These are phyloP conservation scores for Rutstroemia sydowiana DNA, from an alignment of 2,329 filamentous ascomycete genomes.

Conservation along the genomic window DNA sequence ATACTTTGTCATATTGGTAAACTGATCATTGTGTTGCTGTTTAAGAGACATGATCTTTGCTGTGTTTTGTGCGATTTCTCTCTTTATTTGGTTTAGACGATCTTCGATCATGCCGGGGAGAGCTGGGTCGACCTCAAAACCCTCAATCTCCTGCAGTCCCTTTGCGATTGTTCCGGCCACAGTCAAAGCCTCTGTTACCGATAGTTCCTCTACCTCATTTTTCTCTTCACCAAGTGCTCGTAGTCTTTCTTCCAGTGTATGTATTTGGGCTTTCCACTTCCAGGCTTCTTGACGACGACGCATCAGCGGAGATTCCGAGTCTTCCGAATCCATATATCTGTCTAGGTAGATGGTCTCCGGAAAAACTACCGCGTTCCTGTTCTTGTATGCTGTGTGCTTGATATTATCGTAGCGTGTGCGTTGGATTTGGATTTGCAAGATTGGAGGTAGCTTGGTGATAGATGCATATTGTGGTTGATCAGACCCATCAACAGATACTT, in stretches of 20 bases:
- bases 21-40: conserved; percentile 42
- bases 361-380: conserved; percentile 70
- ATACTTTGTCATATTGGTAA: conserved; percentile 54
- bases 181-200: conserved; percentile 25
- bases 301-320: conserved; percentile 50
- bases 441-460: conserved; percentile 69
- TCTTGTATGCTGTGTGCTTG: conserved; percentile 57
- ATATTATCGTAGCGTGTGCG: conserved; percentile 65
- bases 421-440: conserved; percentile 85
- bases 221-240: conserved; percentile 18
- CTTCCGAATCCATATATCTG: conserved; percentile 68
- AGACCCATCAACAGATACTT: conserved; percentile 58
- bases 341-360: conserved; percentile 79
- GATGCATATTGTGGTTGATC: conserved; percentile 58
- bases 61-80: conserved; percentile 38
- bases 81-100: conserved; percentile 37
- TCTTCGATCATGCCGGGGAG: conserved; percentile 37
- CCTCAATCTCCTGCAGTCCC: conserved; percentile 36
- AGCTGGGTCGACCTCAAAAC: conserved; percentile 35
- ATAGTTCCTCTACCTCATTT: conserved; percentile 18
- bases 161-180: conserved; percentile 36
- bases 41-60: conserved; percentile 41
- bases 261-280: conserved; percentile 62
- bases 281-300: conserved; percentile 62
- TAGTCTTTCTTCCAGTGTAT: conserved; percentile 40